These are phyloP conservation scores for Erythrophleum fordii DNA, from an alignment of 306 rosid species.

Conservation along the genomic window DNA sequence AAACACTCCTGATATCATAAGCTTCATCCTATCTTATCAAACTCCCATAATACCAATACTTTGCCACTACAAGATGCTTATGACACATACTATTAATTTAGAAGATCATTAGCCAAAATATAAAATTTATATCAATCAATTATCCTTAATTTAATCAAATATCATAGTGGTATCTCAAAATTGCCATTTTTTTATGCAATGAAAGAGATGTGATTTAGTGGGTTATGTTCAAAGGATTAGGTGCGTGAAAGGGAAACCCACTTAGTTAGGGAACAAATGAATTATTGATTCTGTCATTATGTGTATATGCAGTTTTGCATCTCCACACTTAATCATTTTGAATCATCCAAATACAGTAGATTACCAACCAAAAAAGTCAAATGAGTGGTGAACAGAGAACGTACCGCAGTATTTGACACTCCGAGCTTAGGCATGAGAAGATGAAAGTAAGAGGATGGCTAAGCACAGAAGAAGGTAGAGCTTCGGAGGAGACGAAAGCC, in stretches of 20 bases:
- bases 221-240: conserved; percentile 63
- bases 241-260: conserved; percentile 88
- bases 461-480: conserved; percentile 48
- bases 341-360: no score
- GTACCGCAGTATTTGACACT: conserved; percentile 67
- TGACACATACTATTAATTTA: no score
- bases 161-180: conserved; percentile 47
- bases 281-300: no score
- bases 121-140: no score
- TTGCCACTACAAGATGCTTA: no score
- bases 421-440: conserved; percentile 46
- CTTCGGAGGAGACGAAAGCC: conserved; percentile 39
- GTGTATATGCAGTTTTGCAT: no score
- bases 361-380: conserved; percentile 3
- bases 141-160: conserved; percentile 46
- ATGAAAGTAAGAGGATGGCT: conserved; percentile 41
- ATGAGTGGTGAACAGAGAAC: conserved; percentile 26
- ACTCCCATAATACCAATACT: no score
- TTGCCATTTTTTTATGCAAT: conserved; percentile 29
- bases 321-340: no score
- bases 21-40: no score
- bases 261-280: conserved; percentile 56
- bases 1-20: no score
- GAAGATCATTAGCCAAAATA: no score
- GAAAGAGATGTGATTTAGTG: conserved; percentile 49